phyloP scores from a whole-genome alignment of 257 asterid genomes.

The Salvia rosmarinus region DNA sequence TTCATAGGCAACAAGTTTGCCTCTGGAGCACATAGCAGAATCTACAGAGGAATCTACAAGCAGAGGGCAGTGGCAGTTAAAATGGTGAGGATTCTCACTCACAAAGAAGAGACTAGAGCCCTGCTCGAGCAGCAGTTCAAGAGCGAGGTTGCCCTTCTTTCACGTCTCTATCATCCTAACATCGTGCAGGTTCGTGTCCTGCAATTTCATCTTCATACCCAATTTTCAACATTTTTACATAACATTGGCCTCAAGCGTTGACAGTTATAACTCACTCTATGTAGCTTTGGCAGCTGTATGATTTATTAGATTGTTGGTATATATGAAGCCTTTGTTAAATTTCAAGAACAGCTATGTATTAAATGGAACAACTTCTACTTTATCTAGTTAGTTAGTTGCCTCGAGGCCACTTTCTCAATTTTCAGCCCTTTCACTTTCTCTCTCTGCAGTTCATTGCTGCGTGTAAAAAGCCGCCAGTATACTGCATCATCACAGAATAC shows the following conservation, averaged over 20 bases:
- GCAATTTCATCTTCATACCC: not conserved
- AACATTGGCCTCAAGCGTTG: not conserved
- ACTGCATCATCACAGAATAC: constrained; percentile 80
- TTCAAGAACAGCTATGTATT: not conserved
- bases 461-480: constrained; percentile 72
- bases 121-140: constrained; percentile 62
- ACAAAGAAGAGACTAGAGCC: constrained; percentile 52
- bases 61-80: constrained; percentile 88
- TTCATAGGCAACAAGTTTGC: constrained; percentile 81
- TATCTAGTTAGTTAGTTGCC: not conserved
- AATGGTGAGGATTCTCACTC: constrained; percentile 76
- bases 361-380: not conserved
- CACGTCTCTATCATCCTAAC: constrained; percentile 70
- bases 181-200: constrained; percentile 59
- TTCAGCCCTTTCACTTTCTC: not conserved
- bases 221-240: not conserved
- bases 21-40: constrained; percentile 79
- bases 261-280: not conserved
- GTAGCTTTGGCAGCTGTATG: not conserved
- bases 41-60: constrained; percentile 78
- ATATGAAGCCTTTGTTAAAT: not conserved
- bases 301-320: not conserved
- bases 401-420: not conserved
- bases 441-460: constrained; percentile 71
- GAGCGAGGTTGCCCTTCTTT: constrained; percentile 62